Percentiles rank a stretch among this genome's conserved stretches.
phyloP scores from a whole-genome alignment of 495 filamentous ascomycete genomes.

The Neurospora discreta region DNA sequence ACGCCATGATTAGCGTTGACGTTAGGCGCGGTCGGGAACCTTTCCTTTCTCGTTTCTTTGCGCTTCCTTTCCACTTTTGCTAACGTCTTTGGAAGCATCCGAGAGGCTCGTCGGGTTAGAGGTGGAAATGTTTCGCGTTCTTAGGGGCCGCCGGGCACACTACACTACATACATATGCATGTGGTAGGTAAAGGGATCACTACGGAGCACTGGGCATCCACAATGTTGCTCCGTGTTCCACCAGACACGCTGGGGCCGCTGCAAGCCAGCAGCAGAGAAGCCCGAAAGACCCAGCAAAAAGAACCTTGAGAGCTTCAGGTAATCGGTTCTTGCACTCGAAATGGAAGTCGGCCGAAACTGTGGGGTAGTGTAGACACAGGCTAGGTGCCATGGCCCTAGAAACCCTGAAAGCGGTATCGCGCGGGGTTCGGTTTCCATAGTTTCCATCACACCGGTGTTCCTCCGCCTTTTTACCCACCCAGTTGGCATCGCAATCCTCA shows the following conservation, averaged over 20 bases:
- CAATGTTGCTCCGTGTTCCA: neutral
- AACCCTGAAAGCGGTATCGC: neutral
- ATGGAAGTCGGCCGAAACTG: neutral
- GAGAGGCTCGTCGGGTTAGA: neutral
- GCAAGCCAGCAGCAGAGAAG: neutral
- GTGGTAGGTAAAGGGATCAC: neutral
- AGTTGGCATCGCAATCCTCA: neutral
- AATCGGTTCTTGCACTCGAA: neutral
- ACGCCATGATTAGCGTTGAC: neutral
- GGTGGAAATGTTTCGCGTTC: neutral
- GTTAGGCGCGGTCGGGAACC: neutral
- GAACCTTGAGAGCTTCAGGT: neutral
- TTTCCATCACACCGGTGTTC: neutral
- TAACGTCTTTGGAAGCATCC: neutral
- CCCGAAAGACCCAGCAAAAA: neutral
- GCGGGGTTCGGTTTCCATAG: neutral
- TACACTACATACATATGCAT: neutral
- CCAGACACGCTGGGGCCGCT: neutral
- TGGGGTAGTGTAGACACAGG: neutral
- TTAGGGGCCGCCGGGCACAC: neutral
- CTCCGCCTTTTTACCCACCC: neutral
- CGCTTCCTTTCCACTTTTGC: neutral
- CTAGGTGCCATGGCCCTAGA: neutral
- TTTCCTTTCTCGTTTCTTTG: neutral
- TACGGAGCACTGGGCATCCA: neutral